Evolutionary conservation across 441 rosid genomes (phyloP).

Genomic region (Populus hybrid): DNA sequence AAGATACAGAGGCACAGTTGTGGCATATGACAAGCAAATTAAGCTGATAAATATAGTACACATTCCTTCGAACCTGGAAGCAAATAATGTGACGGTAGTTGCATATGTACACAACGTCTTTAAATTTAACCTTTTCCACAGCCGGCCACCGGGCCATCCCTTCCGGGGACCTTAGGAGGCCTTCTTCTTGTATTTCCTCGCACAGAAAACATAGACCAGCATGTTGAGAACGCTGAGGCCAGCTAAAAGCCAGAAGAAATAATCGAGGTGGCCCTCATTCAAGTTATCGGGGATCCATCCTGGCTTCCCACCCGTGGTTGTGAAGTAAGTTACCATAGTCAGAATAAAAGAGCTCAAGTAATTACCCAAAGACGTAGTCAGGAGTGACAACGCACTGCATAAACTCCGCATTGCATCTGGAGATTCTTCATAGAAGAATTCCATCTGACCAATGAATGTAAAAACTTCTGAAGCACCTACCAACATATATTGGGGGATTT

Average conservation of each 20-base stretch:
- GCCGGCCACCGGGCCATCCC: neutral
- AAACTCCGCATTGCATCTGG: slow-evolving; percentile 92
- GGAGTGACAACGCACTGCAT: slow-evolving; percentile 69
- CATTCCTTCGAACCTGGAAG: neutral
- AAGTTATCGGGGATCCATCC: slow-evolving; percentile 89
- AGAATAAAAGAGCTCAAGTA: slow-evolving; percentile 78
- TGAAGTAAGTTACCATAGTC: slow-evolving; percentile 63
- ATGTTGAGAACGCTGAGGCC: slow-evolving; percentile 62
- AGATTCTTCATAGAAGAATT: slow-evolving; percentile 86
- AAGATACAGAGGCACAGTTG: too few species aligned
- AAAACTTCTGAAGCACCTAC: slow-evolving; percentile 80
- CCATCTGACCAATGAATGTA: slow-evolving; percentile 68
- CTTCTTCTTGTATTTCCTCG: slow-evolving; percentile 58
- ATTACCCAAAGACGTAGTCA: slow-evolving; percentile 67
- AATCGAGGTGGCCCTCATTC: slow-evolving; percentile 79
- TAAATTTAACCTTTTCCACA: neutral
- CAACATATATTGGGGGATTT: slow-evolving; percentile 73
- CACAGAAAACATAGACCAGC: slow-evolving; percentile 52
- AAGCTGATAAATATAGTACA: neutral
- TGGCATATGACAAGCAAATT: neutral
- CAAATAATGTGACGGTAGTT: neutral
- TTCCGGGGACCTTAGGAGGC: slow-evolving; percentile 3
- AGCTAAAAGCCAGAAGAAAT: slow-evolving; percentile 89
- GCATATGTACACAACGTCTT: slow-evolving; percentile 17
- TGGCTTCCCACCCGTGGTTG: slow-evolving; percentile 45